These are phyloP conservation scores for Trichoderma aggressivum DNA, from an alignment of 2,329 filamentous ascomycete species.

Conservation along the genomic window DNA sequence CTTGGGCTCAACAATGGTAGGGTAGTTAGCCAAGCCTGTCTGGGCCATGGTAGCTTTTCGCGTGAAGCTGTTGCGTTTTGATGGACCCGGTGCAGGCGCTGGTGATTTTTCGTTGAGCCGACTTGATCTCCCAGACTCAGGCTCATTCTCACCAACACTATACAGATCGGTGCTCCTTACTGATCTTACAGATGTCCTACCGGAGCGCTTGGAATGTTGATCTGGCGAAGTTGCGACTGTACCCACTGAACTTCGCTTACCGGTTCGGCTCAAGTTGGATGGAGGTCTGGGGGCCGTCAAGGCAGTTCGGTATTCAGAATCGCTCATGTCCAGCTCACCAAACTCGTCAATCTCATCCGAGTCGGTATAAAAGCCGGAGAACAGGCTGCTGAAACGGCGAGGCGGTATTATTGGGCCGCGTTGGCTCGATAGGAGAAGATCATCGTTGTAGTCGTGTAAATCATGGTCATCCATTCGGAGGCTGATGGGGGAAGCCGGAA, in stretches of 20 bases:
- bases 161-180: constrained; percentile 47
- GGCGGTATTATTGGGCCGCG: constrained; percentile 63
- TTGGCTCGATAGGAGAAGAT: constrained; percentile 64
- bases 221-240: constrained; percentile 44
- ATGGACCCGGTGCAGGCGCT: constrained; percentile 29
- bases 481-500: constrained; percentile 48
- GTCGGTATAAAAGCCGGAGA: constrained; percentile 74
- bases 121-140: constrained; percentile 29
- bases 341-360: constrained; percentile 65
- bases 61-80: constrained; percentile 59
- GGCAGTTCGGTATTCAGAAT: constrained; percentile 64
- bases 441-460: constrained; percentile 67
- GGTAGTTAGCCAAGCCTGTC: constrained; percentile 70
- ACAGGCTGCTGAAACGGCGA: constrained; percentile 77
- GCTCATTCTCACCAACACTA: constrained; percentile 35
- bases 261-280: constrained; percentile 35
- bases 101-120: constrained; percentile 40
- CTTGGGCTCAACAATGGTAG: constrained; percentile 57
- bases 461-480: constrained; percentile 38
- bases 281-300: constrained; percentile 60
- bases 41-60: constrained; percentile 78
- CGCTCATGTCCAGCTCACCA: constrained; percentile 58
- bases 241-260: constrained; percentile 42
- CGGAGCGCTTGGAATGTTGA: constrained; percentile 30
- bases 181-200: constrained; percentile 32